Percentiles rank a stretch among this genome's conserved stretches.
These are phyloP conservation scores for Decorospora gaudefroyi DNA, from an alignment of 2,329 filamentous ascomycete species.

Conservation along the genomic window DNA sequence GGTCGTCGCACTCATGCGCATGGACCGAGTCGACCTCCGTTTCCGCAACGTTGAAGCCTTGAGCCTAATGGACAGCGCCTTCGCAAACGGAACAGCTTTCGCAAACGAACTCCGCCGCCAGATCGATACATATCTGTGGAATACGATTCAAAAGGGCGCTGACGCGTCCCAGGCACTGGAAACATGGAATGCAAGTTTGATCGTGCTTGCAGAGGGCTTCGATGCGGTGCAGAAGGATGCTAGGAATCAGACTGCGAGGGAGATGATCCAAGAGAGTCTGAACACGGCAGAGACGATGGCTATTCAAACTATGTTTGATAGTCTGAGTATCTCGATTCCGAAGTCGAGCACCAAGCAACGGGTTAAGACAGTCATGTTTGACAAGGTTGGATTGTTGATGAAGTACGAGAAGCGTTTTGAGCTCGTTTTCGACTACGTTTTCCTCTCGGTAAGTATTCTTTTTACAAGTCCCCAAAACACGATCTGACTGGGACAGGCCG, in stretches of 20 bases:
- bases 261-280: not conserved
- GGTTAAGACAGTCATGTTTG: constrained; percentile 2
- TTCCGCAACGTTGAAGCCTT: constrained; percentile 12
- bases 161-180: constrained; percentile 21
- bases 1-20: constrained; percentile 23
- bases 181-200: constrained; percentile 12
- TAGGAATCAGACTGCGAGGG: constrained; percentile 20
- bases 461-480: too few species aligned
- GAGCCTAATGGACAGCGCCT: constrained; percentile 4
- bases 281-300: constrained; percentile 5
- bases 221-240: constrained; percentile 13
- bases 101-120: not conserved
- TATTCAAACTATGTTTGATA: constrained; percentile 32
- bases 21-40: constrained; percentile 18
- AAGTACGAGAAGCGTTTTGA: constrained; percentile 31
- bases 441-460: constrained; percentile 19
- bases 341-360: constrained; percentile 21
- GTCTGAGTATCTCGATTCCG: constrained; percentile 23
- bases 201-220: constrained; percentile 8
- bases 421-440: constrained; percentile 24
- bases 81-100: constrained; percentile 6
- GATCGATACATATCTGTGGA: constrained; percentile 23
- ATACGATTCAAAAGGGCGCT: constrained; percentile 31
- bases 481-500: constrained; percentile 28
- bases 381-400: not conserved